These are phyloP conservation scores for Sergeia podlipaevii DNA, from an alignment of 208 protist species.

Conservation along the genomic window DNA sequence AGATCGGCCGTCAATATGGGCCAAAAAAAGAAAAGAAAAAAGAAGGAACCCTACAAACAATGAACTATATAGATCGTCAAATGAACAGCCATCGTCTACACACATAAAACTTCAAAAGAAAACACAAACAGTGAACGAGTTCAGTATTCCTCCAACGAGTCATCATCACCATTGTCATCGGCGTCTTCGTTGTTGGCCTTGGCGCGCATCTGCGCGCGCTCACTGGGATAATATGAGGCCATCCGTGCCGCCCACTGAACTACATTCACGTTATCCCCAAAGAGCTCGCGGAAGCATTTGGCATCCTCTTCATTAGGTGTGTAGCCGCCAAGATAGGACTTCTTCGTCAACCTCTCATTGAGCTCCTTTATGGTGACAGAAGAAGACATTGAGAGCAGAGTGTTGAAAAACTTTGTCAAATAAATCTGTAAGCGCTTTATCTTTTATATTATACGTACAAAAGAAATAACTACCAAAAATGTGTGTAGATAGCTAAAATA, in stretches of 20 bases:
- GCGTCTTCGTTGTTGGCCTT: slow-evolving; percentile 5
- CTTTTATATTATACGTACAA: no score
- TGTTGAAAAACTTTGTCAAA: background rate
- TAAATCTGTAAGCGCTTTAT: no score
- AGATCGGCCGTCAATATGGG: no score
- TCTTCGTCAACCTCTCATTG: slow-evolving; percentile 51
- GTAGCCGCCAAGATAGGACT: slow-evolving; percentile 63
- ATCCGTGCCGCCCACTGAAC: slow-evolving; percentile 67
- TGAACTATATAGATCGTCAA: no score
- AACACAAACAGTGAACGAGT: no score
- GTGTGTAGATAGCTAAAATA: background rate
- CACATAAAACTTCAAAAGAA: no score
- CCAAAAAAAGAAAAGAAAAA: slow-evolving; percentile 4
- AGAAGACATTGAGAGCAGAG: background rate
- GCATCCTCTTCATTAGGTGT: slow-evolving; percentile 46
- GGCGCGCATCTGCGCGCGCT: slow-evolving; percentile 34
- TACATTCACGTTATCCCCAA: slow-evolving; percentile 48
- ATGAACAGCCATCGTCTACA: no score
- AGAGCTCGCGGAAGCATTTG: slow-evolving; percentile 39
- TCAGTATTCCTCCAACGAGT: background rate
- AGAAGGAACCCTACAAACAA: background rate
- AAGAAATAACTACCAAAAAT: background rate
- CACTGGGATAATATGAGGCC: slow-evolving; percentile 58
- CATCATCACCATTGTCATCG: background rate
- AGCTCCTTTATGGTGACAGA: slow-evolving; percentile 35